Conservation (phyloP, 768 basidiomycete genomes). For the Tricholoma bakamatsutake region DNA sequence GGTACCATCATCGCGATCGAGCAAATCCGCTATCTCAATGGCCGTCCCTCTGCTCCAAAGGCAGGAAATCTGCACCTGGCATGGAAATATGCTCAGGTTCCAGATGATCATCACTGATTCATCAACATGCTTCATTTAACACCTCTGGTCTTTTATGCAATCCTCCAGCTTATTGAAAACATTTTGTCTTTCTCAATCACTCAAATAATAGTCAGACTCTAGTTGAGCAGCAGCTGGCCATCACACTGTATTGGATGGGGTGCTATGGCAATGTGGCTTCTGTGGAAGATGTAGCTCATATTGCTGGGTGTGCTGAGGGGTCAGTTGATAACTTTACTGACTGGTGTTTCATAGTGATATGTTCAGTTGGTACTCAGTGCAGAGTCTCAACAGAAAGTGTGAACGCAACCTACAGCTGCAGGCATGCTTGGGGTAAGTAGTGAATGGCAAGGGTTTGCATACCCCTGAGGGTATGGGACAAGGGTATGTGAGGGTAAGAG, state of each 20-base stretch:
- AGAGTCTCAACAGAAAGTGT: too few species aligned
- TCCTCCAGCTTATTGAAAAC: too few species aligned
- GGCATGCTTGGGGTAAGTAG: too few species aligned
- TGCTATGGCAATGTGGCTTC: slow-evolving; percentile 16
- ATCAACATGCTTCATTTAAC: slow-evolving; percentile 10
- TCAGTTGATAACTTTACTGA: slow-evolving; percentile 10
- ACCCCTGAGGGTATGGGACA: too few species aligned
- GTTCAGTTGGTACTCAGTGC: too few species aligned
- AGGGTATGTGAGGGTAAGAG: too few species aligned
- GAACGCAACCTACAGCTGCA: too few species aligned
- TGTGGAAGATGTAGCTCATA: slow-evolving; percentile 14
- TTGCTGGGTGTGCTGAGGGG: slow-evolving; percentile 15
- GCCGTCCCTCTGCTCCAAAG: neutral
- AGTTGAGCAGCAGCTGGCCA: too few species aligned
- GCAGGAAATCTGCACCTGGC: neutral
- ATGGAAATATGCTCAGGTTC: slow-evolving; percentile 8
- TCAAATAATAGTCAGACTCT: slow-evolving; percentile 11
- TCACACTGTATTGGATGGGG: slow-evolving; percentile 18
- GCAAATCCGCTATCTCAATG: neutral
- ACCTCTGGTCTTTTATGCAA: slow-evolving; percentile 5
- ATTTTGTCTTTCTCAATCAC: slow-evolving; percentile 15
- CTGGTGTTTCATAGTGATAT: too few species aligned
- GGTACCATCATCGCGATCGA: neutral
- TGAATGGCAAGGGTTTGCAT: too few species aligned
- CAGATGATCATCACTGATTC: slow-evolving; percentile 9